Conservation (phyloP, 495 filamentous ascomycete genomes). For the Aspergillus affinis region DNA sequence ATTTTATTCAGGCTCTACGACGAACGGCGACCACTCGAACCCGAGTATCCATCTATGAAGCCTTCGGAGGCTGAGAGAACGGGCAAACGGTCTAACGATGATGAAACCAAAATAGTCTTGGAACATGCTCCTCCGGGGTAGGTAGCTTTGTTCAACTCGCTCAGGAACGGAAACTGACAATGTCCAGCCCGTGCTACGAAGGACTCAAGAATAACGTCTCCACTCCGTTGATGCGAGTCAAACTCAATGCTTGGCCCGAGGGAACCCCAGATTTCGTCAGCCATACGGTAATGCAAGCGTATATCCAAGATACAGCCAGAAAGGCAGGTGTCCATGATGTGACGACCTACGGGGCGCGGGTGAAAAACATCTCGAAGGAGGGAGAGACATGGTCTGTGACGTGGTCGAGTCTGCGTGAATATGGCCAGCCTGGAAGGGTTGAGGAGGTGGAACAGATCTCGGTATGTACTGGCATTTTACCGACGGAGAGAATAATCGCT, state of each 20-base stretch:
- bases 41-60: constrained; percentile 52
- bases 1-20: constrained; percentile 51
- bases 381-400: constrained; percentile 50
- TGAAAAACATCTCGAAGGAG: constrained; percentile 52
- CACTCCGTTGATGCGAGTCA: constrained; percentile 58
- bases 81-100: constrained; percentile 22
- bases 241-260: constrained; percentile 58
- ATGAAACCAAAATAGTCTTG: constrained; percentile 27
- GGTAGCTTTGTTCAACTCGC: neutral
- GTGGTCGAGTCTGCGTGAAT: constrained; percentile 30
- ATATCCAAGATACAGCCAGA: constrained; percentile 57
- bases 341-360: constrained; percentile 56
- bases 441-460: constrained; percentile 24
- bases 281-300: constrained; percentile 54
- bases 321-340: constrained; percentile 48
- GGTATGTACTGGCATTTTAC: constrained; percentile 13
- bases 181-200: constrained; percentile 53
- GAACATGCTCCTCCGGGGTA: constrained; percentile 54
- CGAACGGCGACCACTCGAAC: constrained; percentile 55
- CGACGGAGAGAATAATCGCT: neutral
- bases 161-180: constrained; percentile 10
- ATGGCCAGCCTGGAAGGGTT: constrained; percentile 29
- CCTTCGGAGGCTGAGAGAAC: constrained; percentile 41
- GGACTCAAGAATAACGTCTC: constrained; percentile 66
- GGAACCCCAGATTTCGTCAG: constrained; percentile 57